Percentiles rank a stretch among this genome's conserved stretches.
phyloP scores from a whole-genome alignment of 2,329 filamentous ascomycete genomes.

The Pyricularia sp. region DNA sequence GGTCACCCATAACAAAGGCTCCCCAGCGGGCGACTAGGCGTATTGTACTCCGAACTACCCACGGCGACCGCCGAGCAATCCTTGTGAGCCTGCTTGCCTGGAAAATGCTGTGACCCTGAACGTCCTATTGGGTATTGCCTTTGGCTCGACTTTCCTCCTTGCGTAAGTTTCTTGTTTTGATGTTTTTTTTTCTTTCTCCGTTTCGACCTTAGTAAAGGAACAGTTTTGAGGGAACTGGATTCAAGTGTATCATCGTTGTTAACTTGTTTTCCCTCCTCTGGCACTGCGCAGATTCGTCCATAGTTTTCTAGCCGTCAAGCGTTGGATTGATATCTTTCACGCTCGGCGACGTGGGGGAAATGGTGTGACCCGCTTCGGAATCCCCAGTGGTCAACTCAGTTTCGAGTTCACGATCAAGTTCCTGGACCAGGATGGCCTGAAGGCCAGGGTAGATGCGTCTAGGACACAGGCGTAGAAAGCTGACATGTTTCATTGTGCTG shows the following conservation, averaged over 20 bases:
- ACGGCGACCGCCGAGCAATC: neutral
- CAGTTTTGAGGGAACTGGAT: neutral
- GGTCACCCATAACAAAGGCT: neutral
- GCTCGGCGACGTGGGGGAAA: neutral
- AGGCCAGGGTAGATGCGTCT: neutral
- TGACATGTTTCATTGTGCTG: neutral
- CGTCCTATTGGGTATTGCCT: neutral
- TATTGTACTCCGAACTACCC: neutral
- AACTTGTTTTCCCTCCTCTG: neutral
- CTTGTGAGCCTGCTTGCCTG: neutral
- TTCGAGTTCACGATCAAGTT: slow-evolving; percentile 3
- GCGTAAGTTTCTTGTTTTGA: neutral
- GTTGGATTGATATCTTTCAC: neutral
- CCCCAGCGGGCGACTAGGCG: neutral
- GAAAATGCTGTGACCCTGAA: neutral
- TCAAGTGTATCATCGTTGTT: neutral
- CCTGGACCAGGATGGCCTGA: neutral
- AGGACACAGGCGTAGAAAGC: neutral
- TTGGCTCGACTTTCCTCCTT: neutral
- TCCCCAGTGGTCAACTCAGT: slow-evolving; percentile 1
- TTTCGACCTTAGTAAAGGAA: too few species aligned
- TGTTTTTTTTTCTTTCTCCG: too few species aligned
- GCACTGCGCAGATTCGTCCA: neutral
- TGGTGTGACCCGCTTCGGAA: neutral
- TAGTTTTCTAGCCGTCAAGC: neutral